Percentiles rank a stretch among this genome's conserved stretches.
These are phyloP conservation scores for Termitomyces sp. DNA, from an alignment of 768 basidiomycete species.

Conservation along the genomic window DNA sequence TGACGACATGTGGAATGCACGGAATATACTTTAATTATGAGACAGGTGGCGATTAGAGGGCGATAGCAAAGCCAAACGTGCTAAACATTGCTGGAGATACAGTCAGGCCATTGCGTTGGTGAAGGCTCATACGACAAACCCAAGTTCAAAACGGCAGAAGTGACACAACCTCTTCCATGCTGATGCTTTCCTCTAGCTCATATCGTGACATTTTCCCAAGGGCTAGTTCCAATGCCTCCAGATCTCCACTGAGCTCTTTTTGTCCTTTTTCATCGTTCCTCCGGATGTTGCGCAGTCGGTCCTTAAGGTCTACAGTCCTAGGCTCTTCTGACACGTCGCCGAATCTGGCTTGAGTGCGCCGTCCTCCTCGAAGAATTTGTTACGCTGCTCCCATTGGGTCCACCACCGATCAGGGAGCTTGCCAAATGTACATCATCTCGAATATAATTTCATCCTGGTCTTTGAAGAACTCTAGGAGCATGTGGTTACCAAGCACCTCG, in stretches of 20 bases:
- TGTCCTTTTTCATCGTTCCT: background rate
- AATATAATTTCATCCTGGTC: slow-evolving; percentile 1
- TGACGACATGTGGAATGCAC: background rate
- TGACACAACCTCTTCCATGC: slow-evolving; percentile 5
- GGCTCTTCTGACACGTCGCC: slow-evolving; percentile 1
- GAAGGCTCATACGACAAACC: background rate
- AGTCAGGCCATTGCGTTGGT: background rate
- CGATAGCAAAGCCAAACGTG: background rate
- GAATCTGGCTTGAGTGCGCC: slow-evolving; percentile 1
- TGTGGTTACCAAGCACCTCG: slow-evolving; percentile 3
- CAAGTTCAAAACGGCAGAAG: slow-evolving; percentile 3
- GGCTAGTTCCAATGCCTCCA: slow-evolving; percentile 1
- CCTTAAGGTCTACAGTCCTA: slow-evolving; percentile 6
- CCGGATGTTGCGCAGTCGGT: slow-evolving; percentile 1
- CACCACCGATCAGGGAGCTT: slow-evolving; percentile 10
- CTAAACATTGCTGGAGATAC: background rate
- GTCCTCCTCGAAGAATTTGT: slow-evolving; percentile 4
- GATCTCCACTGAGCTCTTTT: background rate
- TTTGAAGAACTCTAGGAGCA: background rate
- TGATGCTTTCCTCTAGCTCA: slow-evolving; percentile 6
- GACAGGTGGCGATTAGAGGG: background rate
- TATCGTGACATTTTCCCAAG: slow-evolving; percentile 2
- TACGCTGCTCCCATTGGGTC: slow-evolving; percentile 2
- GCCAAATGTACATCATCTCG: slow-evolving; percentile 5
- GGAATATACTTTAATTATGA: background rate